A percentile compares a stretch with the other conserved stretches of the same genome.
phyloP scores from a whole-genome alignment of 306 rosid genomes.

The Medicago lupulina region DNA sequence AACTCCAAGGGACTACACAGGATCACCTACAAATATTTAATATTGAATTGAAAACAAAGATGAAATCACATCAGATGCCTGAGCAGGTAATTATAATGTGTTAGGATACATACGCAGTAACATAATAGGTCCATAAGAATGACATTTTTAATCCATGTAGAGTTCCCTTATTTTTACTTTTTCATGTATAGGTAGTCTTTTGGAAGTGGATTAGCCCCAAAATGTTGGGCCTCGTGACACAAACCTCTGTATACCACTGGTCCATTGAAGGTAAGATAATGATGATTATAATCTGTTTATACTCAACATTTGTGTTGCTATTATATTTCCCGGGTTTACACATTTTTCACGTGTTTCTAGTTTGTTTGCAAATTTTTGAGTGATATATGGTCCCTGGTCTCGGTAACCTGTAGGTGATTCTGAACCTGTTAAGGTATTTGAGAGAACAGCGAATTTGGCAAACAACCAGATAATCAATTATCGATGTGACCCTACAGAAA shows the following conservation, averaged over 20 bases:
- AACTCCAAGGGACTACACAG: constrained; percentile 95
- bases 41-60: constrained; percentile 93
- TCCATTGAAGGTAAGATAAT: constrained; percentile 80
- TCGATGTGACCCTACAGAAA: constrained; percentile 94
- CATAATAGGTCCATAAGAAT: constrained; percentile 19
- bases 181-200: constrained; percentile 75
- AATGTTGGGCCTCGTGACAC: constrained; percentile 92
- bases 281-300: constrained; percentile 17
- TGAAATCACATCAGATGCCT: constrained; percentile 96
- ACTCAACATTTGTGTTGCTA: constrained; percentile 11
- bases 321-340: constrained; percentile 4
- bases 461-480: constrained; percentile 97
- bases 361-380: constrained; percentile 34
- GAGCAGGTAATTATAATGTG: constrained; percentile 77
- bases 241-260: constrained; percentile 93
- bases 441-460: constrained; percentile 87
- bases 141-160: constrained; percentile 14
- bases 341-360: constrained; percentile 31
- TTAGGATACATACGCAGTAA: background rate
- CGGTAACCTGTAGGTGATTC: constrained; percentile 72
- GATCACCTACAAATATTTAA: constrained; percentile 98
- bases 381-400: constrained; percentile 37
- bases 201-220: constrained; percentile 99
- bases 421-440: constrained; percentile 96
- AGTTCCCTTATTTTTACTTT: constrained; percentile 7